Percentiles rank a stretch among this genome's conserved stretches.
Conservation (phyloP, 1,139 yeast genomes). For the Yamadazyma taylorii region DNA sequence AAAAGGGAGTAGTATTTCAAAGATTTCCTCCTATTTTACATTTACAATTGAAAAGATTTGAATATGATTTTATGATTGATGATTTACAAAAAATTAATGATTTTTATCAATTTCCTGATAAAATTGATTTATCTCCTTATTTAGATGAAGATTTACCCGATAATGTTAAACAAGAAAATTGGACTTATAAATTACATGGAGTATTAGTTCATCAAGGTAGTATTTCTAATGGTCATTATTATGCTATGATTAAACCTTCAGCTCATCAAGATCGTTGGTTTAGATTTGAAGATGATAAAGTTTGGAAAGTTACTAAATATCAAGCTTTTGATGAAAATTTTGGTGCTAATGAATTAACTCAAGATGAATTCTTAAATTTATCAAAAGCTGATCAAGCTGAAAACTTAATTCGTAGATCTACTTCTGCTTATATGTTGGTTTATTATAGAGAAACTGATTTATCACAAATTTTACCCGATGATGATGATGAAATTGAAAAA, state of each 20-base stretch:
- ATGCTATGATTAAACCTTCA: slow-evolving; percentile 86
- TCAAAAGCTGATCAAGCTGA: slow-evolving; percentile 62
- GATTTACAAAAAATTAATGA: slow-evolving; percentile 90
- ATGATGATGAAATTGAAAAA: slow-evolving; percentile 42
- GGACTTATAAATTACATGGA: slow-evolving; percentile 84
- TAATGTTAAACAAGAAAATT: slow-evolving; percentile 53
- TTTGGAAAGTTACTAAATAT: slow-evolving; percentile 76
- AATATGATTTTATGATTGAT: slow-evolving; percentile 89
- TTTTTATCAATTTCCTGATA: slow-evolving; percentile 84
- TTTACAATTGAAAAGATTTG: slow-evolving; percentile 89
- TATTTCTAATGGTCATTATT: slow-evolving; percentile 93
- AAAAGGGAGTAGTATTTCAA: slow-evolving; percentile 91
- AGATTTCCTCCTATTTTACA: slow-evolving; percentile 92
- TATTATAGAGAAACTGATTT: slow-evolving; percentile 71
- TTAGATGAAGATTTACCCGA: slow-evolving; percentile 58
- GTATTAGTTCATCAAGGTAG: slow-evolving; percentile 96
- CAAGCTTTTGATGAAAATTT: slow-evolving; percentile 92
- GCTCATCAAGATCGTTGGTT: slow-evolving; percentile 69
- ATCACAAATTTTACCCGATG: slow-evolving; percentile 57
- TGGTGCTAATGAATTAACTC: slow-evolving; percentile 69
- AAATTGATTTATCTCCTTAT: slow-evolving; percentile 77
- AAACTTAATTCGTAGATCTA: slow-evolving; percentile 70
- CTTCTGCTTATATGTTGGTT: slow-evolving; percentile 97
- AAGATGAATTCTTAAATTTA: slow-evolving; percentile 47
- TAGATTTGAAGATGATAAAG: slow-evolving; percentile 93